Evolutionary conservation across 2,329 filamentous ascomycete species (phyloP).

Genomic region (Penicillium sp.): DNA sequence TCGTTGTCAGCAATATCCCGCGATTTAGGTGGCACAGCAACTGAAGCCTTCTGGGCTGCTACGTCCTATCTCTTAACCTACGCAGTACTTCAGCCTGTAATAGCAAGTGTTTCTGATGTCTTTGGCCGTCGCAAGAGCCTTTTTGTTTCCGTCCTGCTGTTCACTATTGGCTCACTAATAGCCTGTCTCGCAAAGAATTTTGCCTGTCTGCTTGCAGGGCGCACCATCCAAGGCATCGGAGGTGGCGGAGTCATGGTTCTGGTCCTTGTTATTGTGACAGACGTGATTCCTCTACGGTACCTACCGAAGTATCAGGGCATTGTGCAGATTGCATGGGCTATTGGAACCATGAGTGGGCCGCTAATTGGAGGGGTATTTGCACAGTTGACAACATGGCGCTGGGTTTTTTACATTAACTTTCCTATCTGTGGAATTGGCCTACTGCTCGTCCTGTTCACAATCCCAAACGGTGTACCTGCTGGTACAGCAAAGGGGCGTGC

Average conservation of each 20-base stretch:
- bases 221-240: slow-evolving; percentile 60
- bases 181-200: neutral
- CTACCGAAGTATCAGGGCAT: slow-evolving; percentile 31
- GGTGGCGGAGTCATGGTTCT: slow-evolving; percentile 50
- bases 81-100: slow-evolving; percentile 2
- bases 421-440: slow-evolving; percentile 32
- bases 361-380: slow-evolving; percentile 54
- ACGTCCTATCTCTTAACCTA: slow-evolving; percentile 3
- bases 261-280: slow-evolving; percentile 51
- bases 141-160: neutral
- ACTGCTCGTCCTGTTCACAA: slow-evolving; percentile 26
- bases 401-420: slow-evolving; percentile 39
- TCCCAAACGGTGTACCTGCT: slow-evolving; percentile 21
- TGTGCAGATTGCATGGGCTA: slow-evolving; percentile 45
- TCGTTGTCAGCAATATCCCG: too few species aligned
- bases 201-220: slow-evolving; percentile 59
- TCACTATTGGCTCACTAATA: neutral
- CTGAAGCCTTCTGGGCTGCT: slow-evolving; percentile 7
- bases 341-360: slow-evolving; percentile 66
- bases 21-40: neutral
- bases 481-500: slow-evolving; percentile 12
- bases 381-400: slow-evolving; percentile 27
- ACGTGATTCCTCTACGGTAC: slow-evolving; percentile 44
- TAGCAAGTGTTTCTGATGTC: neutral
- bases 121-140: neutral